Conservation (phyloP, 2,329 filamentous ascomycete genomes). For the Ophiostoma pallidulum region DNA sequence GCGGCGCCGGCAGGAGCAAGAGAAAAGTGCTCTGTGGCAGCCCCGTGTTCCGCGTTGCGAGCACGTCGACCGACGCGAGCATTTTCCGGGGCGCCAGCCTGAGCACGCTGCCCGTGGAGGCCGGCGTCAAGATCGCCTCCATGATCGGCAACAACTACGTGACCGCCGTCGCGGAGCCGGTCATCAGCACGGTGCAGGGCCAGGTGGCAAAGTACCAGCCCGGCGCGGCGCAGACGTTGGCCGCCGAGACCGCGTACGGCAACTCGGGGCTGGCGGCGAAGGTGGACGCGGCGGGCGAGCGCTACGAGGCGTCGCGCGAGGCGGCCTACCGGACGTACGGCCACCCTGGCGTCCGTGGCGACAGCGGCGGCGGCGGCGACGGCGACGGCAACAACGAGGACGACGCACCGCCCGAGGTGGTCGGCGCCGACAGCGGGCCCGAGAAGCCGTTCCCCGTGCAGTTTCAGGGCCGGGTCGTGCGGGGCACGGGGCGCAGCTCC, state of each 20-base stretch:
- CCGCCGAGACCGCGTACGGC: slow-evolving; percentile 32
- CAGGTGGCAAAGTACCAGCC: slow-evolving; percentile 30
- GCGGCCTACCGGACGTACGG: slow-evolving; percentile 27
- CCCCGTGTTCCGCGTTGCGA: slow-evolving; percentile 60
- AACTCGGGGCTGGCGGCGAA: slow-evolving; percentile 24
- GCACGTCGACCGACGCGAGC: slow-evolving; percentile 51
- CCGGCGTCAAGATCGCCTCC: slow-evolving; percentile 49
- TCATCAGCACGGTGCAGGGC: slow-evolving; percentile 32
- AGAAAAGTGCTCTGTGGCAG: slow-evolving; percentile 54
- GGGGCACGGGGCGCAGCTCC: slow-evolving; percentile 32
- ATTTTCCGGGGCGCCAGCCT: slow-evolving; percentile 56
- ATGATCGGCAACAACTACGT: slow-evolving; percentile 33
- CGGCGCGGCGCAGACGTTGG: slow-evolving; percentile 29
- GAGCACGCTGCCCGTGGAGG: slow-evolving; percentile 54
- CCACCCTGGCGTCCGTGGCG: background rate
- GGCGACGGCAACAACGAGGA: slow-evolving; percentile 20
- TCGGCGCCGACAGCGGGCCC: slow-evolving; percentile 43
- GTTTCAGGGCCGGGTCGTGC: slow-evolving; percentile 39
- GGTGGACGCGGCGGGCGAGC: slow-evolving; percentile 26
- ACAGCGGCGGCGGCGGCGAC: background rate
- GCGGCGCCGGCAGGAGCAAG: slow-evolving; percentile 25
- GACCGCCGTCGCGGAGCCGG: slow-evolving; percentile 10
- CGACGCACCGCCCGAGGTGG: slow-evolving; percentile 26
- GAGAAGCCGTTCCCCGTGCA: slow-evolving; percentile 43
- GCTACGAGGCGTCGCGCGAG: slow-evolving; percentile 27